Evolutionary conservation across 495 filamentous ascomycete species (phyloP), one percentile per base, ranked within the genome.

Genomic region (Extremus antarcticus): DNA sequence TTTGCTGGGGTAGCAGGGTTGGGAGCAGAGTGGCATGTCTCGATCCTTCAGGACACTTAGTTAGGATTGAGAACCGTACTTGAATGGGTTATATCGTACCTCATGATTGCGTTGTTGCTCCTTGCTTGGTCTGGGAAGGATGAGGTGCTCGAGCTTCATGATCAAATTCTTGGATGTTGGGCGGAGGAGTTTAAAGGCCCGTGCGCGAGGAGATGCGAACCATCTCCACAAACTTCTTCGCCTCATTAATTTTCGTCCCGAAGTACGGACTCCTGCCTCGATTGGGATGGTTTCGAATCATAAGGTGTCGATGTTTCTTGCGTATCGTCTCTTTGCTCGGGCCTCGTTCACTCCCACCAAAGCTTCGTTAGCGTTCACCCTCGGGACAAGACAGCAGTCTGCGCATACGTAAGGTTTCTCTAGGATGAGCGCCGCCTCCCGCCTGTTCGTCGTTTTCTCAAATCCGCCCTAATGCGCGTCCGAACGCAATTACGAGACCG

Each of bases 201-300:
- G n/a, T n/a, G n/a, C n/a, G n/a, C n/a, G n/a, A n/a, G n/a, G n/a
- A n/a, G n/a, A n/a, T n/a, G n/a, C n/a, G n/a, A n/a, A n/a, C 47
- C 73, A 95, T 97, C 69, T 97, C 91, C 63, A 97, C 66, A 60
- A 96, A 84, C 69, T 97, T 91, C 70, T 97, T 97, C 39, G 91
- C 91, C 70, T 97, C 91, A 70, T 97, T 97, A 67, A 97, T 86
- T 68, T 98, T 98, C 43, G 89, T 94, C 9, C 92, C 91, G 53
- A 98, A 68, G 69, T 96, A 98, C 29, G 92, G 92, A 68, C 90
- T 95, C 19, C 92, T 94, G 51, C 92, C 92, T 58, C 92, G 87
- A 71, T 98, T 94, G 25, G 92, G 92, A 71, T 98, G 92, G 73
- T 98, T 98, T 57, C 94, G 75, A 50, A 98, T 79, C 92, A 98